Percentiles rank a stretch among this genome's conserved stretches.
Evolutionary conservation across 1,284 basidiomycete genomes (phyloP).

Genomic region (Ustilago vetiveriae): DNA sequence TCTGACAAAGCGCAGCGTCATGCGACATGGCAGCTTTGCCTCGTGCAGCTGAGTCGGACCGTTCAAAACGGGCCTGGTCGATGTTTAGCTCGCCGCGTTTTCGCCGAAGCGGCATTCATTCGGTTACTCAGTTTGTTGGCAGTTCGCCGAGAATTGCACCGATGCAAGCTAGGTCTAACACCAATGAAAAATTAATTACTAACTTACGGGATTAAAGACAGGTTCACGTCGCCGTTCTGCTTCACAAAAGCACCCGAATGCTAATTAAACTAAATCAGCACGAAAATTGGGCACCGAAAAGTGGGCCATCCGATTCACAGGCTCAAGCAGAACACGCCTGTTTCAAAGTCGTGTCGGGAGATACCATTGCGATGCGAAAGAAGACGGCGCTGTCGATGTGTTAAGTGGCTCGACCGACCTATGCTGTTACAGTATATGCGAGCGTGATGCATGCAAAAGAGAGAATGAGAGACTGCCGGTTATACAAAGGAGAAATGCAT

Average conservation of each 20-base stretch:
- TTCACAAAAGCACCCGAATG: no score
- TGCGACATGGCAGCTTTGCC: background rate
- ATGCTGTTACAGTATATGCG: constrained; percentile 18
- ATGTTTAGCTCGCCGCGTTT: constrained; percentile 15
- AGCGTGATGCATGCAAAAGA: constrained; percentile 12
- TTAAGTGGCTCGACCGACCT: constrained; percentile 55
- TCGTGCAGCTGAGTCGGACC: constrained; percentile 10
- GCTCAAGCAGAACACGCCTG: no score
- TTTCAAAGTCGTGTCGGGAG: no score
- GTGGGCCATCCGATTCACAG: no score
- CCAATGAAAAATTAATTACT: no score
- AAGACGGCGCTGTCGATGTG: constrained; percentile 35
- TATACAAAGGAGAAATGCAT: constrained; percentile 25
- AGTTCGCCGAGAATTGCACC: constrained; percentile 21
- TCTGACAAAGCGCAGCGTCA: background rate
- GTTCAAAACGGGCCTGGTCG: constrained; percentile 11
- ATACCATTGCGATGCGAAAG: constrained; percentile 26
- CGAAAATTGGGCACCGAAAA: no score
- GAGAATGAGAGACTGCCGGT: constrained; percentile 12
- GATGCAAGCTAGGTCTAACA: constrained; percentile 1
- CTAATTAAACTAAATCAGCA: no score
- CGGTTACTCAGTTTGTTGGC: constrained; percentile 10
- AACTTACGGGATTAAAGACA: no score
- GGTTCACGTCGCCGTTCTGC: no score
- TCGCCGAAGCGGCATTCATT: constrained; percentile 16